A percentile compares a stretch with the other conserved stretches of the same genome.
phyloP scores from a whole-genome alignment of 1,284 basidiomycete species.

The Moniliophthora roreri region DNA sequence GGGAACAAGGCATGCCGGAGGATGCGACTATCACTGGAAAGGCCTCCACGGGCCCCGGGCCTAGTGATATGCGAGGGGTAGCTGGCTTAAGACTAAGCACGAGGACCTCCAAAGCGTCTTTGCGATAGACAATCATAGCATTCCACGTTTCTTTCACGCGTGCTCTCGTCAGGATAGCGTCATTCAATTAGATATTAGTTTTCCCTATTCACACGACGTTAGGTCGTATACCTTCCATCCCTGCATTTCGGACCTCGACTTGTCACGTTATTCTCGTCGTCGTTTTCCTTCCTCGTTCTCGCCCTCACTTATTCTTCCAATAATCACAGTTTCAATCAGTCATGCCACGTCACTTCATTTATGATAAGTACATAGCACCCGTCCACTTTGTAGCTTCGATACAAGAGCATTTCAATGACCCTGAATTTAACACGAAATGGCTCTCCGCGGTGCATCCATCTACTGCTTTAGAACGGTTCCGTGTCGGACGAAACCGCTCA shows the following conservation, averaged over 20 bases:
- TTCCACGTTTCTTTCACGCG: neutral
- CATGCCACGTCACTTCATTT: neutral
- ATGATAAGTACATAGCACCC: neutral
- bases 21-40: neutral
- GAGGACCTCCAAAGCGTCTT: slow-evolving; percentile 13
- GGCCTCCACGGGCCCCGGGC: neutral
- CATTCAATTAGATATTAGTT: too few species aligned
- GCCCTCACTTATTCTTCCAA: neutral
- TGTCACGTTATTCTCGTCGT: neutral
- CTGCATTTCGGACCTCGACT: neutral
- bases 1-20: neutral
- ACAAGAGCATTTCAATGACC: neutral
- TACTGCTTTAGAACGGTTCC: slow-evolving; percentile 33
- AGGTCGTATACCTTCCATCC: slow-evolving; percentile 5
- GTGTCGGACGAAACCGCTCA: slow-evolving; percentile 31
- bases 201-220: slow-evolving; percentile 8
- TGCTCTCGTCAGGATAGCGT: too few species aligned
- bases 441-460: neutral
- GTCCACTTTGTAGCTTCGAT: neutral
- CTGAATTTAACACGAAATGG: neutral
- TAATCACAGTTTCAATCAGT: neutral
- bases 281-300: neutral
- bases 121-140: slow-evolving; percentile 4
- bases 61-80: neutral
- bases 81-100: slow-evolving; percentile 7